A percentile compares a stretch with the other conserved stretches of the same genome.
These are phyloP conservation scores for Asterochloris erici DNA, from an alignment of 139 green algal species.

Conservation along the genomic window DNA sequence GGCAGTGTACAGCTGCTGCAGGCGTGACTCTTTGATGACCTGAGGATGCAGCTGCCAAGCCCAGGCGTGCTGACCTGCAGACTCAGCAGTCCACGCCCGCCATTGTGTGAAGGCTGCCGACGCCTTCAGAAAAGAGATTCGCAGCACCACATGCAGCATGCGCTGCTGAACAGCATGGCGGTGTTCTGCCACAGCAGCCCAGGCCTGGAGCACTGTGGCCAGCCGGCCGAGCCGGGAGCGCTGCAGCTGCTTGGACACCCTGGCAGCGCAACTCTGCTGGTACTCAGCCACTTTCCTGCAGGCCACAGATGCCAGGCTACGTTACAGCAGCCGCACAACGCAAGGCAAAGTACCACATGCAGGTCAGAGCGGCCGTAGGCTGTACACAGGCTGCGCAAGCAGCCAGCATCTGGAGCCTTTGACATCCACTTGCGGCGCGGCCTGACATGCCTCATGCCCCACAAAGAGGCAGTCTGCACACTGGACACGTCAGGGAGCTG, in stretches of 20 bases:
- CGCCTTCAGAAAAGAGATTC: no score
- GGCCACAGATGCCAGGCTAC: no score
- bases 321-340: no score
- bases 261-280: slow-evolving; percentile 7
- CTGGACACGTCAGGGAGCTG: not conserved
- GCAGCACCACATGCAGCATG: not conserved
- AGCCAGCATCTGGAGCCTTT: not conserved
- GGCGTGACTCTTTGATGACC: no score
- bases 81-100: no score
- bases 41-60: no score
- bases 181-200: slow-evolving; percentile 11
- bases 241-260: slow-evolving; percentile 8
- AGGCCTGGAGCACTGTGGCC: slow-evolving; percentile 15
- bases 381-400: not conserved
- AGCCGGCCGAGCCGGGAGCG: not conserved
- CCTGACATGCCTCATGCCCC: not conserved
- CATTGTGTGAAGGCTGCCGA: no score
- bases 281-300: slow-evolving; percentile 14
- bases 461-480: not conserved
- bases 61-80: no score
- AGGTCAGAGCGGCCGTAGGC: not conserved
- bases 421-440: not conserved
- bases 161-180: slow-evolving; percentile 3
- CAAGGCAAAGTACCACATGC: no score
- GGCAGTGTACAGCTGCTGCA: no score